Evolutionary conservation across 345 rosid species (phyloP).

Genomic region (Clarkia xantiana): DNA sequence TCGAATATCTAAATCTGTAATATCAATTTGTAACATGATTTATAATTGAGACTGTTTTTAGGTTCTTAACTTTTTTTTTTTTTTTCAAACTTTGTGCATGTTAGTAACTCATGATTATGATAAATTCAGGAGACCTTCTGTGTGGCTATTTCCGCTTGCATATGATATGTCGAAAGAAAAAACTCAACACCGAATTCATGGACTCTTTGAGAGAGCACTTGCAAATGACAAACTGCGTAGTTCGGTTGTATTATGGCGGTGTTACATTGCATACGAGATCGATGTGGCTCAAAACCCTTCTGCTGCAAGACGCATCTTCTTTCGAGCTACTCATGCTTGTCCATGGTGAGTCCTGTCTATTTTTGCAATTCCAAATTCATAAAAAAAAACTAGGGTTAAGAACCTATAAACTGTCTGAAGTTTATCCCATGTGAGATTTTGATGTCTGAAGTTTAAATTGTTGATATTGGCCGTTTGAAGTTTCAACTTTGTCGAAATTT

Average conservation of each 20-base stretch:
- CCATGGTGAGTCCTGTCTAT: slow-evolving; percentile 49
- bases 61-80: too few relatives aligned
- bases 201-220: slow-evolving; percentile 81
- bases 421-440: too few relatives aligned
- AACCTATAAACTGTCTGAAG: too few relatives aligned
- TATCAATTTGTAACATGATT: too few relatives aligned
- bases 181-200: slow-evolving; percentile 60
- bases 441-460: too few relatives aligned
- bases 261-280: slow-evolving; percentile 72
- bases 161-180: slow-evolving; percentile 66
- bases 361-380: neutral
- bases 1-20: too few relatives aligned
- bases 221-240: slow-evolving; percentile 34
- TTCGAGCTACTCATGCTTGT: slow-evolving; percentile 88
- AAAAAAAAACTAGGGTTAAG: too few relatives aligned
- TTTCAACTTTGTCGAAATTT: too few relatives aligned
- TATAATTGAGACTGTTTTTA: too few relatives aligned
- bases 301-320: slow-evolving; percentile 63
- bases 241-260: slow-evolving; percentile 78
- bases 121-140: slow-evolving; percentile 60
- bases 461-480: too few relatives aligned
- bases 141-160: slow-evolving; percentile 64
- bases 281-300: slow-evolving; percentile 38
- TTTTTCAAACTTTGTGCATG: neutral
- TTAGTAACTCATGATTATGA: neutral